Evolutionary conservation across 2,329 filamentous ascomycete genomes (phyloP).

Genomic region (Myrmaecium sp.): DNA sequence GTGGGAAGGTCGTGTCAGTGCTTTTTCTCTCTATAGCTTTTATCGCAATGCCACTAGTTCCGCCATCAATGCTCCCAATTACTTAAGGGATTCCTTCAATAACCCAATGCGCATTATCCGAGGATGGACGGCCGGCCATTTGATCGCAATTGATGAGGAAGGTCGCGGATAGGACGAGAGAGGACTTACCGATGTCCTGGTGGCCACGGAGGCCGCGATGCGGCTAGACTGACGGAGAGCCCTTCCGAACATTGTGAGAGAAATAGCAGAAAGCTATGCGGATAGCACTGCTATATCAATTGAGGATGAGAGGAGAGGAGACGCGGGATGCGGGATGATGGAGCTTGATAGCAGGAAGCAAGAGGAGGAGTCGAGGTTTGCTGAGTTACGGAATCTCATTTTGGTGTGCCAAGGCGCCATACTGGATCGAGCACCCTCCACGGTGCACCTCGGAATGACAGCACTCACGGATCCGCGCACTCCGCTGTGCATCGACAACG

Average conservation of each 20-base stretch:
- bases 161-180: too few species aligned
- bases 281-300: conserved; percentile 25
- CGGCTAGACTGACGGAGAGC: conserved; percentile 93
- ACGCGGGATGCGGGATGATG: conserved; percentile 21
- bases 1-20: conserved; percentile 32
- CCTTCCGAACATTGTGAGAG: conserved; percentile 82
- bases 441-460: too few species aligned
- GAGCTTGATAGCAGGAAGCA: conserved; percentile 5
- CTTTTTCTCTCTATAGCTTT: conserved; percentile 22
- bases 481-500: too few species aligned
- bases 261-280: conserved; percentile 25
- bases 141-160: too few species aligned
- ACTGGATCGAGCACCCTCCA: too few species aligned
- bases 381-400: too few species aligned
- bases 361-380: conserved; percentile 1
- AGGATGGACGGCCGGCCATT: conserved; percentile 7
- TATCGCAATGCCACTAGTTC: conserved; percentile 23
- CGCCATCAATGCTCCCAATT: conserved; percentile 12
- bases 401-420: too few species aligned
- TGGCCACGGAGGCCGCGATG: conserved; percentile 80
- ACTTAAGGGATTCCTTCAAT: conserved; percentile 6
- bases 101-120: conserved; percentile 22
- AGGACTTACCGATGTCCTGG: conserved; percentile 84
- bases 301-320: conserved; percentile 24
- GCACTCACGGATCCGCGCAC: too few species aligned